phyloP scores from a whole-genome alignment of 2,329 filamentous ascomycete genomes.

The Stemphylium vesicarium region DNA sequence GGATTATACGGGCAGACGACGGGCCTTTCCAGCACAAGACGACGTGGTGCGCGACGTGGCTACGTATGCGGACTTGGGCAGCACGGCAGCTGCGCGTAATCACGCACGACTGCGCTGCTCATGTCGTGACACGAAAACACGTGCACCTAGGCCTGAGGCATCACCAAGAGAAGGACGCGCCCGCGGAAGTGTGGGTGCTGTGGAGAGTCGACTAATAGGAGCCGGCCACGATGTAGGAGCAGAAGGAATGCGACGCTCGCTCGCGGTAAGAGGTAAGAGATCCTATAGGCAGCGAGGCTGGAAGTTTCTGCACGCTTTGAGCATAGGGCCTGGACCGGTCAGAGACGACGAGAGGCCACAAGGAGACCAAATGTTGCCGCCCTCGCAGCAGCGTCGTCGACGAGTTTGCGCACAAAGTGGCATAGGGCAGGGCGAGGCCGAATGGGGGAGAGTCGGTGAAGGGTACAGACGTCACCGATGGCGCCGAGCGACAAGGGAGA shows the following conservation, averaged over 20 bases:
- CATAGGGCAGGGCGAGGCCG: neutral
- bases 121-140: constrained; percentile 26
- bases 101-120: constrained; percentile 3
- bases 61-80: constrained; percentile 19
- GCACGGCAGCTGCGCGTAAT: constrained; percentile 27
- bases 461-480: constrained; percentile 2
- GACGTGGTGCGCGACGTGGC: neutral
- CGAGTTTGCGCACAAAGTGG: too few relatives aligned
- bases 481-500: constrained; percentile 1
- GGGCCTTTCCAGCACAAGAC: neutral
- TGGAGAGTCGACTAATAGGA: constrained; percentile 33
- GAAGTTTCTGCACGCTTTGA: constrained; percentile 26
- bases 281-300: constrained; percentile 30
- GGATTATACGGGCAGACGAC: neutral
- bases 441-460: constrained; percentile 30
- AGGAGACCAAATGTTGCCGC: too few relatives aligned
- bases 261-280: constrained; percentile 24
- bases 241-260: constrained; percentile 19
- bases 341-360: neutral
- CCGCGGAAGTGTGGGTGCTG: constrained; percentile 13
- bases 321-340: constrained; percentile 26
- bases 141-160: constrained; percentile 20
- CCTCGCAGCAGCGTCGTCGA: too few relatives aligned
- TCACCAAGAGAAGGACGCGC: constrained; percentile 10
- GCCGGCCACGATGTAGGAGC: constrained; percentile 36